Conservation (phyloP, 139 green algal species). For the Micractinium conductrix region DNA sequence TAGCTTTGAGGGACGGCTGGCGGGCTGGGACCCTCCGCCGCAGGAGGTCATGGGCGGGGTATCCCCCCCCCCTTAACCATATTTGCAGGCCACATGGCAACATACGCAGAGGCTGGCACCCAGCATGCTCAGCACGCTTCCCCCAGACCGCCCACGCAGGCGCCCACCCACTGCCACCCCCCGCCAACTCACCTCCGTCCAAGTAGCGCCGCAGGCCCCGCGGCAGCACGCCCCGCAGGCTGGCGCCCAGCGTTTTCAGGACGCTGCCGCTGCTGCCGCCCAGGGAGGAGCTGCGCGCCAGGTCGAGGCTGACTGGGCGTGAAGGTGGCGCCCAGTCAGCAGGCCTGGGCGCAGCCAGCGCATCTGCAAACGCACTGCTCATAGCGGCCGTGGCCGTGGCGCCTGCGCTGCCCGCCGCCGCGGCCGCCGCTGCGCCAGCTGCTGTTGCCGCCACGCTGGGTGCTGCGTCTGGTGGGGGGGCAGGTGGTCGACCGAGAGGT, state of each 20-base stretch:
- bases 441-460: too few relatives aligned
- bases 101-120: not conserved
- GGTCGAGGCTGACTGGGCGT: too few relatives aligned
- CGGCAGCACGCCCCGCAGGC: conserved; percentile 43
- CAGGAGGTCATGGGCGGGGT: not conserved
- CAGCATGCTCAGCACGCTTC: not conserved
- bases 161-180: not conserved
- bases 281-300: conserved; percentile 13
- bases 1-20: not conserved
- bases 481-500: too few relatives aligned
- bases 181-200: conserved; percentile 10
- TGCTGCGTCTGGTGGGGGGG: too few relatives aligned
- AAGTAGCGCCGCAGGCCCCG: conserved; percentile 28
- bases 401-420: not conserved
- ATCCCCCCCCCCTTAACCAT: too few relatives aligned
- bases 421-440: not conserved
- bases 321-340: too few relatives aligned
- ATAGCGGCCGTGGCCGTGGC: too few relatives aligned
- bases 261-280: conserved; percentile 26
- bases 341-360: too few relatives aligned
- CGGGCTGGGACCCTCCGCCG: too few relatives aligned
- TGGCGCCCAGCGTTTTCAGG: conserved; percentile 35
- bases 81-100: too few relatives aligned
- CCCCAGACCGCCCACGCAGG: not conserved
- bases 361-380: too few relatives aligned